A percentile compares a stretch with the other conserved stretches of the same genome.
phyloP scores from a whole-genome alignment of 257 asterid genomes.

The Linderniella brevidens region DNA sequence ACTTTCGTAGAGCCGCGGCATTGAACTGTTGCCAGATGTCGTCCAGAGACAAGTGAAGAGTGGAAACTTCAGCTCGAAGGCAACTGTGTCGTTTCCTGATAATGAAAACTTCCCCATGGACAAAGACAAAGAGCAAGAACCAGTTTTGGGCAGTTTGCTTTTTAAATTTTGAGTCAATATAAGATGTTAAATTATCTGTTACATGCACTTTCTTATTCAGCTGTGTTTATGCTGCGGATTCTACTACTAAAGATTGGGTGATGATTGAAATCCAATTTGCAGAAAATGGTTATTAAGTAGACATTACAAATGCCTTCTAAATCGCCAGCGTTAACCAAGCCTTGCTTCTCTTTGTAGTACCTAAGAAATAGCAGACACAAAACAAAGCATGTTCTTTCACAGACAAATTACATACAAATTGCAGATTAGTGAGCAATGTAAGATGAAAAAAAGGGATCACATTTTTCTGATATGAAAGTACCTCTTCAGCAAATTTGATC shows the following conservation, averaged over 20 bases:
- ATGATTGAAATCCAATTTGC: too few relatives aligned
- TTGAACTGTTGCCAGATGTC: constrained; percentile 63
- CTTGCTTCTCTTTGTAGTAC: constrained; percentile 73
- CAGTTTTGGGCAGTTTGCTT: constrained; percentile 41
- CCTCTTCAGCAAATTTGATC: constrained; percentile 96
- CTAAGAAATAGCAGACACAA: constrained; percentile 23
- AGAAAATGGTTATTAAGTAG: too few relatives aligned
- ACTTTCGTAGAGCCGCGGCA: constrained; percentile 47
- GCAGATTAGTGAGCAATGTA: background rate
- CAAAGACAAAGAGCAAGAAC: constrained; percentile 29
- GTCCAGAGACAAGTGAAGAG: constrained; percentile 50
- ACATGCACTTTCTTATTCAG: too few relatives aligned
- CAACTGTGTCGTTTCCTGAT: constrained; percentile 7
- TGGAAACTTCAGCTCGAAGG: constrained; percentile 43
- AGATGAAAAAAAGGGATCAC: background rate
- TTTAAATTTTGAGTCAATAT: constrained; percentile 19
- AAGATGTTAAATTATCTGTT: background rate
- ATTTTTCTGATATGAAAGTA: constrained; percentile 11
- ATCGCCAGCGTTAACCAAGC: constrained; percentile 5
- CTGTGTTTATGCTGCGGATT: too few relatives aligned
- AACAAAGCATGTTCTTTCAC: too few relatives aligned
- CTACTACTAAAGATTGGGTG: too few relatives aligned
- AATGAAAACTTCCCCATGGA: constrained; percentile 17
- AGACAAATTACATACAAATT: too few relatives aligned
- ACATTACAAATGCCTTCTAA: too few relatives aligned